Conservation (phyloP, 2,329 filamentous ascomycete species). For the Penicillium sp. region DNA sequence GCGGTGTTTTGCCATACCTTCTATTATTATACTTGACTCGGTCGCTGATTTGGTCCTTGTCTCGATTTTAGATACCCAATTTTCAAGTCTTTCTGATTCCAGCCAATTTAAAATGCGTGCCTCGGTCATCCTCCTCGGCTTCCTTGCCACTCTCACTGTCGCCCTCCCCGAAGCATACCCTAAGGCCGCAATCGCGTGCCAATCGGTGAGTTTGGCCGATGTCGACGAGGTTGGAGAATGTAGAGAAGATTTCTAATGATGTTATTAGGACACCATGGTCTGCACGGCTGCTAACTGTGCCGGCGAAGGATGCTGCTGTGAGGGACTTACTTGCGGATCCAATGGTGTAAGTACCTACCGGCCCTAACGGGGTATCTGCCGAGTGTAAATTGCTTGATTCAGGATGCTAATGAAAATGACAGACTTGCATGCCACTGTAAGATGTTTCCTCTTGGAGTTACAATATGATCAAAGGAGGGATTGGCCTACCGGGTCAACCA, state of each 20-base stretch:
- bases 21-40: not conserved
- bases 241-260: not conserved
- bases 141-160: conserved; percentile 13
- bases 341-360: conserved; percentile 4
- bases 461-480: not conserved
- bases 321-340: conserved; percentile 3
- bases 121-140: conserved; percentile 13
- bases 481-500: not conserved
- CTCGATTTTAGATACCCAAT: conserved; percentile 3
- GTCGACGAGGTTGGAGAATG: not conserved
- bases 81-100: not conserved
- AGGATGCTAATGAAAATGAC: not conserved
- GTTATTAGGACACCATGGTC: not conserved
- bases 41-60: not conserved
- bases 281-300: conserved; percentile 5
- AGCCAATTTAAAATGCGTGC: conserved; percentile 11
- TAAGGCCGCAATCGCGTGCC: conserved; percentile 1
- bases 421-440: conserved; percentile 3
- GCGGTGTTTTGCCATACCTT: not conserved
- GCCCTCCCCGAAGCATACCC: conserved; percentile 14
- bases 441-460: not conserved
- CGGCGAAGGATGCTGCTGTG: conserved; percentile 1
- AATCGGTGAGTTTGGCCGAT: conserved; percentile 2
- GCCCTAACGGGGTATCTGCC: not conserved
- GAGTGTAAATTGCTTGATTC: not conserved